Evolutionary conservation across 1,284 basidiomycete species (phyloP).

Genomic region (Melanopsichium pennsylvanicum): DNA sequence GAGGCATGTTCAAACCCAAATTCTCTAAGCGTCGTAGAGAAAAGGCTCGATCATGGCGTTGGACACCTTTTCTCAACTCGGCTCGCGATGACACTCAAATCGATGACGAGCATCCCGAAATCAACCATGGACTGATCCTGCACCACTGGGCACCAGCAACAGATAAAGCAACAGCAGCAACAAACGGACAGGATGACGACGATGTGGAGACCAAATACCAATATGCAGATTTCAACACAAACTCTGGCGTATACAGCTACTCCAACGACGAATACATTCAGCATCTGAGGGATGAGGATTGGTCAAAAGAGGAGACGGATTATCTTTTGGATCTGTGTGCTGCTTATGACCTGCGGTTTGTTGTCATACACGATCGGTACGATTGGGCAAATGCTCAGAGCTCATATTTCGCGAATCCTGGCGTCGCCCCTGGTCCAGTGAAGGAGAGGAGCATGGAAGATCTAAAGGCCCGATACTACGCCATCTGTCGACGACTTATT

Average conservation of each 20-base stretch:
- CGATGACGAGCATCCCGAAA: conserved; percentile 29
- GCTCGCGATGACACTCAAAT: conserved; percentile 54
- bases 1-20: conserved; percentile 73
- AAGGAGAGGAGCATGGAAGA: conserved; percentile 72
- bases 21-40: conserved; percentile 83
- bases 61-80: conserved; percentile 59
- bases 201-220: conserved; percentile 66
- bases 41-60: conserved; percentile 66
- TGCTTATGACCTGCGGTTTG: conserved; percentile 88
- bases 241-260: conserved; percentile 78
- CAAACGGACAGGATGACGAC: conserved; percentile 8
- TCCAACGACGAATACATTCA: conserved; percentile 88
- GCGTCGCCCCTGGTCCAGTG: not conserved
- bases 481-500: conserved; percentile 86
- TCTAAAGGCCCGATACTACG: conserved; percentile 92
- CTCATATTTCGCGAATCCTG: conserved; percentile 14
- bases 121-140: conserved; percentile 49
- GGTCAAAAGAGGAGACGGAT: conserved; percentile 94
- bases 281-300: conserved; percentile 81
- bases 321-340: conserved; percentile 84
- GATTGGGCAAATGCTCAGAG: conserved; percentile 69
- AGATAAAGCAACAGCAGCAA: not conserved
- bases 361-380: conserved; percentile 89
- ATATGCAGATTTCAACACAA: conserved; percentile 82
- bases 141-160: conserved; percentile 56